Evolutionary conservation across 2,329 filamentous ascomycete species (phyloP).

Genomic region (Colletotrichum camelliae): DNA sequence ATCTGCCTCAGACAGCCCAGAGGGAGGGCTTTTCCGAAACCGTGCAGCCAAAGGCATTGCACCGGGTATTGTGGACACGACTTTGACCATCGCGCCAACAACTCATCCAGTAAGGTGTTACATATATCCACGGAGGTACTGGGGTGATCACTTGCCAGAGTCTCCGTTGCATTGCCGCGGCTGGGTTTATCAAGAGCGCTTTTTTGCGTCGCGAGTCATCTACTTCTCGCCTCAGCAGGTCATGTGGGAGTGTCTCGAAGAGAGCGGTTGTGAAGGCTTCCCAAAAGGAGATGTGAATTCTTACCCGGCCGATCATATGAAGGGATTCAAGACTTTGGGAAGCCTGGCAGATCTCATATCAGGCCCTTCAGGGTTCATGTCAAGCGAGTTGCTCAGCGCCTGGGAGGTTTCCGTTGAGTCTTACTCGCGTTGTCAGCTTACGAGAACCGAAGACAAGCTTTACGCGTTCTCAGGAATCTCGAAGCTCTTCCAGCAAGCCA

Average conservation of each 20-base stretch:
- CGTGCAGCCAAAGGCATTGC: neutral
- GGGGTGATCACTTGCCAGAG: neutral
- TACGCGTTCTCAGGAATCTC: neutral
- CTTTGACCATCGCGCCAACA: neutral
- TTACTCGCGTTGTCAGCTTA: neutral
- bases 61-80: neutral
- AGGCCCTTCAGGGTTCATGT: neutral
- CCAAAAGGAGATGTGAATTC: neutral
- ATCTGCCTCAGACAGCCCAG: neutral
- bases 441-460: neutral
- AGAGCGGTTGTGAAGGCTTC: neutral
- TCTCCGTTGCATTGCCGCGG: neutral
- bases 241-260: neutral
- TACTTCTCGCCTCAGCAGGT: neutral
- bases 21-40: neutral
- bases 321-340: neutral
- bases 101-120: neutral
- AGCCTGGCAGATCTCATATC: neutral
- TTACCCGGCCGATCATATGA: neutral
- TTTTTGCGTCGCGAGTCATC: neutral
- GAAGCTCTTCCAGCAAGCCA: neutral
- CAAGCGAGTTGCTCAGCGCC: neutral
- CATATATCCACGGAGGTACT: neutral
- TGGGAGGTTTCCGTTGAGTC: neutral
- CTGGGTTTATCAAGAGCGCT: neutral